Evolutionary conservation across 148 eudicot species (phyloP).

Genomic region (Fagopyrum homotropicum): DNA sequence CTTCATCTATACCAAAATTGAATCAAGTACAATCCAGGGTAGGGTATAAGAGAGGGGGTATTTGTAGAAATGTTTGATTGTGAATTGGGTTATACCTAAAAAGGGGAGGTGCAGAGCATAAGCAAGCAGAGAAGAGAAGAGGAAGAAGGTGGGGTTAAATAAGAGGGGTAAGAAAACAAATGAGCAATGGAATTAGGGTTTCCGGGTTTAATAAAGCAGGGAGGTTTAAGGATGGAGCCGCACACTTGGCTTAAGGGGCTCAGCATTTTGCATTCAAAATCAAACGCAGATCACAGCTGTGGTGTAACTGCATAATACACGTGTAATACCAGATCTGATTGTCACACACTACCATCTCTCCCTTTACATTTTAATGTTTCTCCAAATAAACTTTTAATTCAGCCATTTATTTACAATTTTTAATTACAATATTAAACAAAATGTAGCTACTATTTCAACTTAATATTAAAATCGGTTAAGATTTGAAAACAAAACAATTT

Average conservation of each 20-base stretch:
- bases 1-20: neutral
- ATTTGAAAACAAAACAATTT: too few species aligned
- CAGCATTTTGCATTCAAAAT: too few species aligned
- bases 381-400: too few species aligned
- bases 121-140: neutral
- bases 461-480: too few species aligned
- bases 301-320: too few species aligned
- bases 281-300: too few species aligned
- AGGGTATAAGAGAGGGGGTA: neutral
- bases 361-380: too few species aligned
- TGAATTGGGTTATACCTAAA: constrained; percentile 6
- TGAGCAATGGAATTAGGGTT: constrained; percentile 7
- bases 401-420: too few species aligned
- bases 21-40: neutral
- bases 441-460: too few species aligned
- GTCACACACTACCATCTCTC: too few species aligned
- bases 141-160: neutral
- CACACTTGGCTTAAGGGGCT: neutral
- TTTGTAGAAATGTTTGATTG: neutral
- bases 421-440: too few species aligned
- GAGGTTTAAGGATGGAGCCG: neutral
- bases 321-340: too few species aligned
- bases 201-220: neutral
- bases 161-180: neutral
- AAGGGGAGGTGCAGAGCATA: neutral